Conservation (phyloP, 208 protist genomes). For the Wallacemonas sp. region DNA sequence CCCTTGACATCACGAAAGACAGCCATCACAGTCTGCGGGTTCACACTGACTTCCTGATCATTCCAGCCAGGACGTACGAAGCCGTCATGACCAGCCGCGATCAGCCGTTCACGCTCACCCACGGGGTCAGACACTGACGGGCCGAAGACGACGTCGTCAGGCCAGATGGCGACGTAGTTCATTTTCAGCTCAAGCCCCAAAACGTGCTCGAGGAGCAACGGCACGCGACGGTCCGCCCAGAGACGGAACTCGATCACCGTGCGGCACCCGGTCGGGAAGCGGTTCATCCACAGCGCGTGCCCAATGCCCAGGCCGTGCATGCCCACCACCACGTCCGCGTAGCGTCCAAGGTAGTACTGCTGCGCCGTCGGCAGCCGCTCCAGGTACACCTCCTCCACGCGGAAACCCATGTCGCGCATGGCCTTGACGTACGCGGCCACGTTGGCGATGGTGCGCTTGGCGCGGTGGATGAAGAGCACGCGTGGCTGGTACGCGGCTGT, state of each 20-base stretch:
- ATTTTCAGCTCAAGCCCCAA: background rate
- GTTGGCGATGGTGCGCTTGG: slow-evolving; percentile 3
- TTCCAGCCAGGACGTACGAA: background rate
- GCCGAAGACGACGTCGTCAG: slow-evolving; percentile 15
- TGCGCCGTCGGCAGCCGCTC: slow-evolving; percentile 18
- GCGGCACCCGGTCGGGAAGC: slow-evolving; percentile 9
- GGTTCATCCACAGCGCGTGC: slow-evolving; percentile 28
- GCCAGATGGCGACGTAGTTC: slow-evolving; percentile 4
- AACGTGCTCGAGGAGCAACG: slow-evolving; percentile 6
- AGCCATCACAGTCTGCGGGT: background rate
- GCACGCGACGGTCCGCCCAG: slow-evolving; percentile 6
- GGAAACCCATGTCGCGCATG: slow-evolving; percentile 16
- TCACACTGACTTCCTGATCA: background rate
- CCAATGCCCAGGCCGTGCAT: slow-evolving; percentile 32
- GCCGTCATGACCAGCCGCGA: background rate
- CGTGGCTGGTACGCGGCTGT: background rate
- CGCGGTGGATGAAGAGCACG: slow-evolving; percentile 2
- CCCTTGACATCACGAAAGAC: background rate
- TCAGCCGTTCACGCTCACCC: background rate
- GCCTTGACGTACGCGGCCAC: background rate
- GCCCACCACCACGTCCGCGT: slow-evolving; percentile 28
- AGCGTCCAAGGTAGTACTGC: slow-evolving; percentile 21
- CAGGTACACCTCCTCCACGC: slow-evolving; percentile 20
- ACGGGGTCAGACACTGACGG: background rate
- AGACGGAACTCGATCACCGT: slow-evolving; percentile 14